Conservation (phyloP, 2,329 filamentous ascomycete species). For the Lomentospora prolificans region DNA sequence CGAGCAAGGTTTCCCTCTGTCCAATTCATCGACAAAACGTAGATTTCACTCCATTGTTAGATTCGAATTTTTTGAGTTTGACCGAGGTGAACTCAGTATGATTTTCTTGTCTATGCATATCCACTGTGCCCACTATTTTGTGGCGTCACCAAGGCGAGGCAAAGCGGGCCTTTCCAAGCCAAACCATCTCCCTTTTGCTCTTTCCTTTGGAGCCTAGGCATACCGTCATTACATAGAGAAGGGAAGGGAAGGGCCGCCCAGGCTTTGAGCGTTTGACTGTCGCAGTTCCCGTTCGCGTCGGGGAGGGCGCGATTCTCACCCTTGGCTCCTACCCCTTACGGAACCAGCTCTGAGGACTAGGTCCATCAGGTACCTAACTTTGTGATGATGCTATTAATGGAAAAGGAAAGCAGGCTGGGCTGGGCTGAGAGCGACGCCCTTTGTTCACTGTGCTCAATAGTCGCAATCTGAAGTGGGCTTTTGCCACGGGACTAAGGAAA, state of each 20-base stretch:
- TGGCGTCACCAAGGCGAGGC: no score
- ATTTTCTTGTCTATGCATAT: no score
- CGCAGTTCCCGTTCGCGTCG: neutral
- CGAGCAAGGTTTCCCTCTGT: constrained; percentile 27
- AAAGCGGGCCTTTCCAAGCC: no score
- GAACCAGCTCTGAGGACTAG: neutral
- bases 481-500: neutral
- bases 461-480: neutral
- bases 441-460: neutral
- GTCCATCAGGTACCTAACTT: neutral
- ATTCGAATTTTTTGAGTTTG: neutral
- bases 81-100: no score
- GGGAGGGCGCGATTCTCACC: no score
- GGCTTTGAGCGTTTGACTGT: no score
- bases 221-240: no score
- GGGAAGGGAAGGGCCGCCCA: no score
- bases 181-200: neutral
- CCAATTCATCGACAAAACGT: constrained; percentile 27
- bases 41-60: neutral
- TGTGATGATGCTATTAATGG: neutral
- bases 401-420: neutral
- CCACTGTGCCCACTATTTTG: no score
- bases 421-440: neutral
- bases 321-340: neutral
- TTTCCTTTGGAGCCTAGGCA: no score